Conservation (phyloP, 1,139 yeast genomes). For the Pichia sp. region DNA sequence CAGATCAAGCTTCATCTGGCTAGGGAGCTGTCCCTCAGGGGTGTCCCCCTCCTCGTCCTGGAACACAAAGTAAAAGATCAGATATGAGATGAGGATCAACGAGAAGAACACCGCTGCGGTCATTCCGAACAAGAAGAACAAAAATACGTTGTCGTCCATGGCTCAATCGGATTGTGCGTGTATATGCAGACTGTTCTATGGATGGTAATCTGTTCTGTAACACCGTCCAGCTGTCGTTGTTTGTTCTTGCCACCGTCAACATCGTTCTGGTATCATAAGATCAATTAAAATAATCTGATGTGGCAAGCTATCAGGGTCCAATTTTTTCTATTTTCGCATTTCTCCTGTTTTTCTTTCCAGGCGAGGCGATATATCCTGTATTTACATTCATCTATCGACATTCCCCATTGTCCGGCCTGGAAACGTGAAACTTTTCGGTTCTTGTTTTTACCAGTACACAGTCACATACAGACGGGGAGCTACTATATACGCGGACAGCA, state of each 20-base stretch:
- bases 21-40: conserved; percentile 3
- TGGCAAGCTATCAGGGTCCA: background rate
- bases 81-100: conserved; percentile 3
- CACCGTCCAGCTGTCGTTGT: no score
- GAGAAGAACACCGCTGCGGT: conserved; percentile 5
- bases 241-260: background rate
- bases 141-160: conserved; percentile 9
- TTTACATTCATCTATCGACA: background rate
- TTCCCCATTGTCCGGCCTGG: no score
- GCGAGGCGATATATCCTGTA: background rate
- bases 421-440: background rate
- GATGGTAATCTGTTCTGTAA: no score
- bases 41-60: conserved; percentile 4
- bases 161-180: background rate
- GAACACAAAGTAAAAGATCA: conserved; percentile 5
- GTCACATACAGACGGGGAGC: background rate
- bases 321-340: background rate
- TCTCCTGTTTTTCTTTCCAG: background rate
- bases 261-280: background rate
- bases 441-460: background rate
- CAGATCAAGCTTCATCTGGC: conserved; percentile 5
- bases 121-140: conserved; percentile 10
- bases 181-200: background rate
- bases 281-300: background rate
- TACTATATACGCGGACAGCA: background rate